Conservation (phyloP, 352 stramenopile species). For the Pythium grandisporangium region DNA sequence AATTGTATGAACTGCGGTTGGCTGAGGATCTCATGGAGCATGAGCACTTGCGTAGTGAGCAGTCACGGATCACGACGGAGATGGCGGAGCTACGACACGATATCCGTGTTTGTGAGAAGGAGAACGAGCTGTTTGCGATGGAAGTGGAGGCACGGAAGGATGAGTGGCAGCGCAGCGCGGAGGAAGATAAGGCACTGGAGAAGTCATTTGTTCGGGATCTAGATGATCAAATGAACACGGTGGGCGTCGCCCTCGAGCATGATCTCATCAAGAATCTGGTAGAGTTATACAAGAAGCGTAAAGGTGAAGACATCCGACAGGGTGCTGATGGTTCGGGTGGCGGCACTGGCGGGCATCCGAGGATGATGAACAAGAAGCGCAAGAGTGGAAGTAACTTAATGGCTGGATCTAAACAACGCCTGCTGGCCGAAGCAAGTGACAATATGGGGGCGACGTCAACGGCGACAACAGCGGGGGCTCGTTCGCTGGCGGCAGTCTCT, state of each 20-base stretch:
- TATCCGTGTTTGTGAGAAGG: constrained; percentile 21
- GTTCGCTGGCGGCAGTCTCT: constrained; percentile 12
- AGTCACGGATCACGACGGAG: not conserved
- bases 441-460: too few species aligned
- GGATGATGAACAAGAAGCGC: constrained; percentile 9
- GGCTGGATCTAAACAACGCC: constrained; percentile 24
- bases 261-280: constrained; percentile 67
- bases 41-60: constrained; percentile 13
- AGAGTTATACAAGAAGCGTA: constrained; percentile 72
- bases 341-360: constrained; percentile 4
- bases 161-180: constrained; percentile 48
- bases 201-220: constrained; percentile 55
- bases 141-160: constrained; percentile 51
- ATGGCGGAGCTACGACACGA: not conserved
- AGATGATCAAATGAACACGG: constrained; percentile 36
- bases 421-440: constrained; percentile 26
- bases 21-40: constrained; percentile 12
- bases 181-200: constrained; percentile 65
- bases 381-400: constrained; percentile 14
- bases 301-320: constrained; percentile 32
- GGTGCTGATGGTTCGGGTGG: not conserved
- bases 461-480: constrained; percentile 26
- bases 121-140: constrained; percentile 35
- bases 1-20: constrained; percentile 35
- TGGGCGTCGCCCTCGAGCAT: constrained; percentile 48